Base-by-base conservation (phyloP, 345 rosid genomes). In the Boechera stricta region DNA sequence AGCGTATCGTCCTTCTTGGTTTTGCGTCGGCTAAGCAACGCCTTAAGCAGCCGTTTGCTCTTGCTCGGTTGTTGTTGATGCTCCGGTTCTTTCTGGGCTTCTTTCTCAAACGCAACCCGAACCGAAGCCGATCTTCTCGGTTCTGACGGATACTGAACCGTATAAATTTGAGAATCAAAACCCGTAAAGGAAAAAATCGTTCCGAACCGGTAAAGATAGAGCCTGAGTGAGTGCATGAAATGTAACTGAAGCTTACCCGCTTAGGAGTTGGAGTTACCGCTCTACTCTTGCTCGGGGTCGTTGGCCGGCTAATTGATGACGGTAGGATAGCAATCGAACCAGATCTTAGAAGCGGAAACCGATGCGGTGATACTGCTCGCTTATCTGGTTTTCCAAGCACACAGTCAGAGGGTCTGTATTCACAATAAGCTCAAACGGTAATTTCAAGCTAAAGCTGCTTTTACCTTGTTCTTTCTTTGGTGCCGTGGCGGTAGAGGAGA, bases 21-120 rank as follows among this genome's bases (percentile, higher is more conserved):
- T 82, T 94, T 94, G 68, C 97, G 98, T 53, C 96, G 84, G 77
- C 98, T 91, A 54, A 94, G 96, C 79, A 94, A 80, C 15, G 96
- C 91, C 84, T 91, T 91, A 63, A 91, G 94, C 13, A 94, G 87
- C 11, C 93, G 89, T 75, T 91, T 94, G 67, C 98, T 89, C 81
- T 91, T 94, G 86, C 97, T 91, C 3, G 89, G 97, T 60, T 82
- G 59, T 8, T 86, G 93, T 29, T 75, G 79, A 15, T 76, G 77
- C 54, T 94, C 94, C 10, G 79, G 24, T 26, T 87, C 93, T 77
- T 81, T 87, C 5, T 76, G 58, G 28, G 70, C 82, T 56, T 86
- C 91, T 86, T 82, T 85, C 62, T 86, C 97, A 0, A 89, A 75
- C 5, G 81, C 91, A 65, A 83, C 67, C 0, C 88, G 86, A 89